Percentiles rank a stretch among this genome's conserved stretches.
Conservation (phyloP, 345 rosid genomes). For the Aegle marmelos region DNA sequence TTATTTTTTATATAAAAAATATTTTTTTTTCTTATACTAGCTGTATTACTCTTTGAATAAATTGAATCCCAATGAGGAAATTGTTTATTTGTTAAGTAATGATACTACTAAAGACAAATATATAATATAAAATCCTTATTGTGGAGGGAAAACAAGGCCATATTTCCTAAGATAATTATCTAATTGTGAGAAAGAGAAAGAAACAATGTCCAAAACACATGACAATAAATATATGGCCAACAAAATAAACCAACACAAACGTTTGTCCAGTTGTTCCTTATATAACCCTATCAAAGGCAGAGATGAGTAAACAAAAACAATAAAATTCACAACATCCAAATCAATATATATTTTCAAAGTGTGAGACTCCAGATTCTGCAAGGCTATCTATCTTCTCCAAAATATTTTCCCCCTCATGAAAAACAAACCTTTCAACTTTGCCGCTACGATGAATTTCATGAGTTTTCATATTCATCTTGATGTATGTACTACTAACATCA, state of each 20-base stretch:
- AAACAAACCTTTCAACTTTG: not conserved
- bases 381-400: not conserved
- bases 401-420: not conserved
- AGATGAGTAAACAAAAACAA: not conserved
- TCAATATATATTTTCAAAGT: not conserved
- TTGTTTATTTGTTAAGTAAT: too few species aligned
- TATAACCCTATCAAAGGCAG: not conserved
- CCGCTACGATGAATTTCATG: not conserved
- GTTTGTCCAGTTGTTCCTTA: not conserved
- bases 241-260: not conserved
- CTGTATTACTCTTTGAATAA: too few species aligned
- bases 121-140: too few species aligned
- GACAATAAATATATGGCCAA: not conserved
- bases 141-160: accelerated
- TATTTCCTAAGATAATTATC: not conserved
- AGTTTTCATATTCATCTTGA: not conserved
- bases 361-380: not conserved
- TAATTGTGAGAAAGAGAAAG: not conserved
- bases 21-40: too few species aligned
- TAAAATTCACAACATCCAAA: not conserved
- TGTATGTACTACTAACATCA: not conserved
- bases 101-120: too few species aligned
- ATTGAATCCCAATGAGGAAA: too few species aligned
- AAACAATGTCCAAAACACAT: not conserved
- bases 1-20: too few species aligned